phyloP scores from a whole-genome alignment of 1,284 basidiomycete genomes.

The Ceratobasidium sp. region DNA sequence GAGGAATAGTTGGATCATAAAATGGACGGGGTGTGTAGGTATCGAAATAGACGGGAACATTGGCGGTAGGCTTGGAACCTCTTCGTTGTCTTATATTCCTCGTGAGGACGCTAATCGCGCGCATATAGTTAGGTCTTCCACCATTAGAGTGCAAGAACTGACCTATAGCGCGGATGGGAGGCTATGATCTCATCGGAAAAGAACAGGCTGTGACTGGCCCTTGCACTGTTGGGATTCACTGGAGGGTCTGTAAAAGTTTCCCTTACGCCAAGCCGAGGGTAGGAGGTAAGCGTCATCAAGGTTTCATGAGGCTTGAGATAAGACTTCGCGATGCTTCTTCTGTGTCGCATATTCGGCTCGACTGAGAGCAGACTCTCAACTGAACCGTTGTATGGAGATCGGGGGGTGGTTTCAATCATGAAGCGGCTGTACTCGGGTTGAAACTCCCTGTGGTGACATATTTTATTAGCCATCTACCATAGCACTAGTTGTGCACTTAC shows the following conservation, averaged over 20 bases:
- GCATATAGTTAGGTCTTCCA: conserved; percentile 48
- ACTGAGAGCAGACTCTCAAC: conserved; percentile 89
- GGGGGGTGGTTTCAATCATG: conserved; percentile 99
- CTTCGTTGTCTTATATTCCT: conserved; percentile 93
- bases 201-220: conserved; percentile 92
- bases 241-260: conserved; percentile 95
- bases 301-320: conserved; percentile 90
- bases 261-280: conserved; percentile 89
- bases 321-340: conserved; percentile 87
- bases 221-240: conserved; percentile 77
- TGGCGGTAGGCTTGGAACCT: conserved; percentile 95
- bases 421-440: conserved; percentile 98
- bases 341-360: conserved; percentile 94
- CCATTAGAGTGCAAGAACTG: conserved; percentile 58
- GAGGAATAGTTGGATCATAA: conserved; percentile 90
- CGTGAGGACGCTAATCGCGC: conserved; percentile 81
- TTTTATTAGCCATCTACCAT: conserved; percentile 24
- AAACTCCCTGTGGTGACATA: conserved; percentile 72
- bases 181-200: conserved; percentile 97
- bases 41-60: conserved; percentile 95
- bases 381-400: conserved; percentile 90
- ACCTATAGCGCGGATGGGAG: conserved; percentile 98
- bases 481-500: conserved; percentile 16
- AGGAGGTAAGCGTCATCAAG: conserved; percentile 95
- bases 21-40: conserved; percentile 89